These are phyloP conservation scores for Starmera dryadoides DNA, from an alignment of 805 yeast genomes.

Conservation along the genomic window DNA sequence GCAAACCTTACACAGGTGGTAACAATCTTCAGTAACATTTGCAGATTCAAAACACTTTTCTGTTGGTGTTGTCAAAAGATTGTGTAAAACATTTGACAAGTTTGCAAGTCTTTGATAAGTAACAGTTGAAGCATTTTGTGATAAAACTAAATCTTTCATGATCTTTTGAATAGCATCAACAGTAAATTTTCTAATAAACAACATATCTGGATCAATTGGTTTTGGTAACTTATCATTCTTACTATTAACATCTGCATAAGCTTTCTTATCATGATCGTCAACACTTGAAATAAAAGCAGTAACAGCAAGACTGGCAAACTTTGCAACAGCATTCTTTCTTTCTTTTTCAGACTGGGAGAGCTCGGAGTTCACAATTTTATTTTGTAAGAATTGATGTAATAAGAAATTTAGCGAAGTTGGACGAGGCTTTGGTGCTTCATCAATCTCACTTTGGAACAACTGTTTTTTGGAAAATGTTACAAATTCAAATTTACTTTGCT, in stretches of 20 bases:
- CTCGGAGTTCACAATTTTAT: constrained; percentile 31
- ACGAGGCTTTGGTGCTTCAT: constrained; percentile 52
- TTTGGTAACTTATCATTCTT: constrained; percentile 33
- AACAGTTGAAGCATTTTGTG: background rate
- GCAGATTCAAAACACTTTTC: constrained; percentile 12
- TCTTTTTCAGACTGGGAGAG: constrained; percentile 32
- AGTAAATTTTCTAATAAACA: constrained; percentile 65
- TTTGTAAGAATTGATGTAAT: constrained; percentile 64
- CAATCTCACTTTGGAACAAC: constrained; percentile 12
- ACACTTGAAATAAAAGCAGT: constrained; percentile 56
- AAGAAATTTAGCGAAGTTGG: constrained; percentile 72
- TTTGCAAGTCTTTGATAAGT: background rate
- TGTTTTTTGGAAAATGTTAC: constrained; percentile 64
- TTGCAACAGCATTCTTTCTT: constrained; percentile 51
- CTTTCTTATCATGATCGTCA: constrained; percentile 30
- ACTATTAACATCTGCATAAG: constrained; percentile 7
- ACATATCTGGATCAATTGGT: constrained; percentile 59
- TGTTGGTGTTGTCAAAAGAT: constrained; percentile 19
- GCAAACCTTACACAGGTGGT: constrained; percentile 55
- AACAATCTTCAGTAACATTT: constrained; percentile 52
- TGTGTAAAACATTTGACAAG: constrained; percentile 37
- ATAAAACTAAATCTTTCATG: constrained; percentile 38
- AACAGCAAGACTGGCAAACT: constrained; percentile 54
- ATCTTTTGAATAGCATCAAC: constrained; percentile 61
- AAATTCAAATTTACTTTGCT: constrained; percentile 75